Evolutionary conservation across 305 asterid species (phyloP).

Genomic region (Fraxinus nigra): DNA sequence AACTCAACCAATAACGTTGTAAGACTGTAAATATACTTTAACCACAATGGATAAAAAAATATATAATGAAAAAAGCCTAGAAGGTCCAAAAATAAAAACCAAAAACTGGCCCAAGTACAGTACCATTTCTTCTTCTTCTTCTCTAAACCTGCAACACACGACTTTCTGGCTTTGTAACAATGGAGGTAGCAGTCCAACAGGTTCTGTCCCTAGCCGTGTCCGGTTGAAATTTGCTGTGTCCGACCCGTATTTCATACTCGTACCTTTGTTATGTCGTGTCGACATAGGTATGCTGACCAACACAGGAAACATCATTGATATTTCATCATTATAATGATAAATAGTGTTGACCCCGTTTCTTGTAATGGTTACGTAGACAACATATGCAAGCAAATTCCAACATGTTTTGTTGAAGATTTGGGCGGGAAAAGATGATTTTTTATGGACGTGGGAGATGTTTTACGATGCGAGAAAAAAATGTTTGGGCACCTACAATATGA

Average conservation of each 20-base stretch:
- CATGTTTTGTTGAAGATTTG: neutral
- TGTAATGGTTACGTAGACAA: too few relatives aligned
- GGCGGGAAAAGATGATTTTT: neutral
- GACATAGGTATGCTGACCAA: neutral
- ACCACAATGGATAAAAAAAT: too few relatives aligned
- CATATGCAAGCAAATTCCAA: too few relatives aligned
- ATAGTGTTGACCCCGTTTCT: neutral
- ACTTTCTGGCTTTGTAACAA: too few relatives aligned
- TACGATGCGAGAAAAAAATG: neutral
- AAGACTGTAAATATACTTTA: too few relatives aligned
- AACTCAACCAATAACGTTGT: too few relatives aligned
- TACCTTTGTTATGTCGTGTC: neutral
- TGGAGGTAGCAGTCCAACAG: neutral
- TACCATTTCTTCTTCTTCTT: too few relatives aligned
- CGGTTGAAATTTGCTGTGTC: too few relatives aligned
- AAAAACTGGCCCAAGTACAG: too few relatives aligned
- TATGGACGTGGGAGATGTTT: neutral
- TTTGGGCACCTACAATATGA: neutral
- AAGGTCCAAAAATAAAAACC: too few relatives aligned
- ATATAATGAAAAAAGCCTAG: too few relatives aligned
- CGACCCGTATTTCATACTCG: neutral
- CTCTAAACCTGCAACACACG: too few relatives aligned
- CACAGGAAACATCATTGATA: neutral
- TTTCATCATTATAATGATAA: neutral
- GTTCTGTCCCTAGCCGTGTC: neutral